Base-by-base conservation (phyloP, 2,329 filamentous ascomycete genomes). In the Plenodomus biglobosus region DNA sequence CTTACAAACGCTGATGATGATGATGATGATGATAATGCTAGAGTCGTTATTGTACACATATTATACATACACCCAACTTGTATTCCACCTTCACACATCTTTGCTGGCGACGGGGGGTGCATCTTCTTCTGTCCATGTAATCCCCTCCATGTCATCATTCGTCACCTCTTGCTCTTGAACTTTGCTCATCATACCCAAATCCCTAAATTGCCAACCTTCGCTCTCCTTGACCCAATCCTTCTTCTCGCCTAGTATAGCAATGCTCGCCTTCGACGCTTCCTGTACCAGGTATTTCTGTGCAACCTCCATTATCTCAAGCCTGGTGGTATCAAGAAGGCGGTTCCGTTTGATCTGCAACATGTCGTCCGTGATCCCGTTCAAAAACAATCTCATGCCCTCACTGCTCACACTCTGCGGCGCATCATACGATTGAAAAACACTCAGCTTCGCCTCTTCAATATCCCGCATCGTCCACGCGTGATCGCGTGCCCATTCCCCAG, bases 371-470 rank as follows among this genome's bases (percentile, higher is more conserved):
- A 99, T 81, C 11, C 91, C 91, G 22, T 85, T 88, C 65, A 96
- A 76, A 73, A 99, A 99, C 44, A 85, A 80, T 37, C 83, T 81
- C 84, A 95, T 88, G 30, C 92, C 94, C 70, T 97, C 92, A 42
- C 88, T 80, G 68, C 88, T 94, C 18, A 97, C 90, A 34, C 88
- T 87, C 60, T 86, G 81, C 1, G 94, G 94, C 10, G 92, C 92
- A 72, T 99, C 94, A 8, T 96, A 83, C 30, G 83, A 80, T 73
- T 99, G 92, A 79, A 99, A 99, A 11, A 96, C 87, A 21, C 88
- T 90, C 34, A 99, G 83, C 75, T 99, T 99, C 54, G 94, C 94
- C 71, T 99, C 94, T 66, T 97, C 92, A 2, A 99, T 78, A 67
- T 99, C 92, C 32, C 86, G 84, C 19, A 87, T 84, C 1, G 84